A percentile compares a stretch with the other conserved stretches of the same genome.
Evolutionary conservation across 331 rosid species (phyloP).

Genomic region (Pyrus hybrid): DNA sequence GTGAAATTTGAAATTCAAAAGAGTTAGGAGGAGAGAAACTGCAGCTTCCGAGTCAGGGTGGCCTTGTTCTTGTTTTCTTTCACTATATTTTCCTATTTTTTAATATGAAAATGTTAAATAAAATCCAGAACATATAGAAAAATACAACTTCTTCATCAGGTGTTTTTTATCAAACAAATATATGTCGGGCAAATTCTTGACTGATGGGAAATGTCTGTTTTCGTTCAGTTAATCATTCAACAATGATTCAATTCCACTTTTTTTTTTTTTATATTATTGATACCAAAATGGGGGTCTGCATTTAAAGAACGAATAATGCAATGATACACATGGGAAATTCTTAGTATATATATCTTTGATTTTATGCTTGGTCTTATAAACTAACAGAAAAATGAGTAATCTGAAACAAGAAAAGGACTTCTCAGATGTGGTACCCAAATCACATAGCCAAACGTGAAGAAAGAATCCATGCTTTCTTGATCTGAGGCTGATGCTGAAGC

Average conservation of each 20-base stretch:
- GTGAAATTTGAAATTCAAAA: conserved; percentile 21
- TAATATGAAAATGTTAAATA: neutral
- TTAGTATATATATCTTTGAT: neutral
- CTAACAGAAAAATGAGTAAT: neutral
- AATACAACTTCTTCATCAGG: neutral
- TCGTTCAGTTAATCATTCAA: neutral
- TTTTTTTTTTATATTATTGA: neutral
- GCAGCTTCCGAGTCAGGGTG: conserved; percentile 1
- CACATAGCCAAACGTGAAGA: conserved; percentile 11
- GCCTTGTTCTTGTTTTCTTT: neutral
- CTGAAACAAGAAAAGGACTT: conserved; percentile 20
- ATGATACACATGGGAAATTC: neutral
- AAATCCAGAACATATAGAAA: neutral
- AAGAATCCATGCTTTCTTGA: conserved; percentile 12
- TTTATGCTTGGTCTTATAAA: neutral
- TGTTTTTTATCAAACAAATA: neutral
- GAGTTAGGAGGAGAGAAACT: neutral
- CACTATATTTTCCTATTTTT: neutral
- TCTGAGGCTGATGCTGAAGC: conserved; percentile 23
- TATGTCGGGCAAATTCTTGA: neutral
- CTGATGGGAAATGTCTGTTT: neutral
- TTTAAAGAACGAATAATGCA: neutral
- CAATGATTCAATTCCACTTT: neutral
- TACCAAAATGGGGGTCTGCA: neutral
- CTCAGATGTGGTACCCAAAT: conserved; percentile 1